Percentiles rank a stretch among this genome's conserved stretches.
These are phyloP conservation scores for Sporobolomyces phaffii DNA, from an alignment of 768 basidiomycete genomes.

Conservation along the genomic window DNA sequence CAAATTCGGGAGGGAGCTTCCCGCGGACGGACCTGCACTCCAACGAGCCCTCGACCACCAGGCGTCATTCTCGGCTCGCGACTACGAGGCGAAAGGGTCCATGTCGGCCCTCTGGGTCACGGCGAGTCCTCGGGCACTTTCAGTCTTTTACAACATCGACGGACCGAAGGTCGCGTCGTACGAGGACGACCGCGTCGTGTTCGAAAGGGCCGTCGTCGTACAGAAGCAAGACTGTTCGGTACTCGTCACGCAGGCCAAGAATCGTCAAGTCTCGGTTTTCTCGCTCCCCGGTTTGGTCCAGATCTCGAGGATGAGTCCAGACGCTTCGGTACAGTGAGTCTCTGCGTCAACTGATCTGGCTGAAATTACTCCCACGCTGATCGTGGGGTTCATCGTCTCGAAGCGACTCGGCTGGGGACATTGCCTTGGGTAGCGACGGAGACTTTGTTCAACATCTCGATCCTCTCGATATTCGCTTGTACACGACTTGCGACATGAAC, in stretches of 20 bases:
- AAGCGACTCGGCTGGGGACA: conserved; percentile 25
- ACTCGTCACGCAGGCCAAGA: conserved; percentile 24
- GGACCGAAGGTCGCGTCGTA: conserved; percentile 27
- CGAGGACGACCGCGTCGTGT: conserved; percentile 19
- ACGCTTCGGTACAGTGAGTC: conserved; percentile 30
- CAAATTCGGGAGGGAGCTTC: conserved; percentile 33
- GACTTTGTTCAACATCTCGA: conserved; percentile 35
- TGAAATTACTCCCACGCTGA: not conserved
- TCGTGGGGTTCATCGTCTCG: not conserved
- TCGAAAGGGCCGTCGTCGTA: conserved; percentile 20
- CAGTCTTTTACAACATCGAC: conserved; percentile 35
- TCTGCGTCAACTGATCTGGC: not conserved
- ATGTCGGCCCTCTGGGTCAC: conserved; percentile 35
- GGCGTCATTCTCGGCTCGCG: not conserved
- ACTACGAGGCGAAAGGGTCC: conserved; percentile 24
- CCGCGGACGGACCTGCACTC: conserved; percentile 19
- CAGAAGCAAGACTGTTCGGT: conserved; percentile 17
- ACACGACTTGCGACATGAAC: conserved; percentile 24
- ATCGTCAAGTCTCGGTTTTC: conserved; percentile 9
- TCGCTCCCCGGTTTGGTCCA: conserved; percentile 15
- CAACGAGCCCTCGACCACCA: conserved; percentile 31
- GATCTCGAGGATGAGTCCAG: conserved; percentile 22
- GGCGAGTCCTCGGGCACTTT: conserved; percentile 7
- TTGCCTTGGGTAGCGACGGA: conserved; percentile 28
- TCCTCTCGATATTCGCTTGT: conserved; percentile 30